phyloP scores from a whole-genome alignment of 208 protist genomes.

The Leishmania tarentolae region DNA sequence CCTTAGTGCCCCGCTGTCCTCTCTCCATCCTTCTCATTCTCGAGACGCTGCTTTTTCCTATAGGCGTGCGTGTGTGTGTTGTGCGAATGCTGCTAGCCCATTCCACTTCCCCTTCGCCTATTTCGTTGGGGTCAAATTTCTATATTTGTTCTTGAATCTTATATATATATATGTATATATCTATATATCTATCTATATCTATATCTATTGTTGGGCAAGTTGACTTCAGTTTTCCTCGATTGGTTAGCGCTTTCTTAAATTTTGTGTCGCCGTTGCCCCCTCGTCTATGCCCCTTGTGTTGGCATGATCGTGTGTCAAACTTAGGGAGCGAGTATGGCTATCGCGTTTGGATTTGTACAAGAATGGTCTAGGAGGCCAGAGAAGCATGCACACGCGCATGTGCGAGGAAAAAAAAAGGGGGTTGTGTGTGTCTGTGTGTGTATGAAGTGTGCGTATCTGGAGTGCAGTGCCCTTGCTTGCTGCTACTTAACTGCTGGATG shows the following conservation, averaged over 20 bases:
- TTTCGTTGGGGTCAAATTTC: neutral
- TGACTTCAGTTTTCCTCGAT: neutral
- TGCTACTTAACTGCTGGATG: neutral
- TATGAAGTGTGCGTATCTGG: too few species aligned
- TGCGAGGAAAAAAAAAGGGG: neutral
- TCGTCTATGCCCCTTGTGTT: neutral
- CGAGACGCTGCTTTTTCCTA: neutral
- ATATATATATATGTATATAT: neutral
- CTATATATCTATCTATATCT: neutral
- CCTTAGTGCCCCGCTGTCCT: neutral
- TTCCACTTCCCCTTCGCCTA: neutral
- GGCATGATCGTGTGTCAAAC: neutral
- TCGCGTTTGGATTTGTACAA: neutral
- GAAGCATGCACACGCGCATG: neutral
- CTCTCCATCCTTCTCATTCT: constrained; percentile 5
- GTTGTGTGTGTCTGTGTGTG: too few species aligned
- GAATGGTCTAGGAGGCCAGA: neutral
- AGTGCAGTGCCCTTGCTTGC: neutral
- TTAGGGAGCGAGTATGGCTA: neutral
- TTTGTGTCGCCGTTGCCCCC: neutral
- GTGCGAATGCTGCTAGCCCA: neutral
- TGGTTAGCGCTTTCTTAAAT: too few species aligned
- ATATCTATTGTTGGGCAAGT: neutral
- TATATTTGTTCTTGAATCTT: neutral
- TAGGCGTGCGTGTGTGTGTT: neutral